Evolutionary conservation across 305 asterid genomes (phyloP).

Genomic region (Ajuga reptans): DNA sequence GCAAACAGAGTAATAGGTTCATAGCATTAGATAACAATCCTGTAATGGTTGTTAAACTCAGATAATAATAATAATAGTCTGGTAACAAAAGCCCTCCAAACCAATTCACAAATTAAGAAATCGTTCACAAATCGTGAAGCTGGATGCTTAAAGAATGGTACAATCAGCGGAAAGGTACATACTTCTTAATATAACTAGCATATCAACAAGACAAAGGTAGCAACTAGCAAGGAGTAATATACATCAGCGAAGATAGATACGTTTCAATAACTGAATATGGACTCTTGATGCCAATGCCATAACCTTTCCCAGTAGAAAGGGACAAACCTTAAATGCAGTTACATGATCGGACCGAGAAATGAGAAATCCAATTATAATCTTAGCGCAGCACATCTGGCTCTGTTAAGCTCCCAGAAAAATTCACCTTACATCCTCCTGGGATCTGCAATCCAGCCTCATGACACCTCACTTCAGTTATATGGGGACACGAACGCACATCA

Average conservation of each 20-base stretch:
- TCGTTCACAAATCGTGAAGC: conserved; percentile 4
- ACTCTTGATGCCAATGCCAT: background rate
- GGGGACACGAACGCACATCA: conserved; percentile 77
- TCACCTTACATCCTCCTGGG: conserved; percentile 60
- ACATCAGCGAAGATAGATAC: conserved; percentile 2
- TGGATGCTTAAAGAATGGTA: conserved; percentile 5
- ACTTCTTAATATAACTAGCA: conserved; percentile 5
- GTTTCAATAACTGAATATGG: background rate
- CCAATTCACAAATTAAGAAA: conserved; percentile 7
- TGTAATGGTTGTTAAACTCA: background rate
- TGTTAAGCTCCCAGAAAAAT: conserved; percentile 57
- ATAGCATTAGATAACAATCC: background rate
- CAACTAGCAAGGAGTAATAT: conserved; percentile 9
- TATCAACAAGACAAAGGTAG: conserved; percentile 13
- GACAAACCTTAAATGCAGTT: background rate
- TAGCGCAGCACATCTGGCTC: conserved; percentile 61
- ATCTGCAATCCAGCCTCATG: conserved; percentile 43
- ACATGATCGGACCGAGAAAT: background rate
- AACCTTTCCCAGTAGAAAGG: background rate
- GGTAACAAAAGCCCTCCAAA: background rate
- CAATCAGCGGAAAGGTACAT: conserved; percentile 5
- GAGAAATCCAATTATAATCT: conserved; percentile 7
- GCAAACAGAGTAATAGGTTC: background rate
- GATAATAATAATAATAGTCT: background rate
- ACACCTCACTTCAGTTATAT: conserved; percentile 48